These are phyloP conservation scores for Wickerhamiella sergipiensis DNA, from an alignment of 805 yeast genomes.

Conservation along the genomic window DNA sequence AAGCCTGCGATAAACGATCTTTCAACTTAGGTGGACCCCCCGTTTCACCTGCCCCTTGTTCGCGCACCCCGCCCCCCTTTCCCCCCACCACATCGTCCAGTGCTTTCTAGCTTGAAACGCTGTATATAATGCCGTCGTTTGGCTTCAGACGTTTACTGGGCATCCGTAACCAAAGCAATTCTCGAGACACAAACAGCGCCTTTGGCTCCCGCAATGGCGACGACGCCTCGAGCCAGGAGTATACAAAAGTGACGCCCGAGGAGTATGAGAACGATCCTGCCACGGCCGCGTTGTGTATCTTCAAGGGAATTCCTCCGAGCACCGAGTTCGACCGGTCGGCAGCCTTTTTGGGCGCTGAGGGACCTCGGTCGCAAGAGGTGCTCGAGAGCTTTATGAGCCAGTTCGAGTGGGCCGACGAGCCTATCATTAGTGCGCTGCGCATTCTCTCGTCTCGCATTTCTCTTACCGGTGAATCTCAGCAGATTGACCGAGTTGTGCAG, in stretches of 20 bases:
- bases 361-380: constrained; percentile 11
- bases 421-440: constrained; percentile 44
- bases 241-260: not conserved
- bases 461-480: constrained; percentile 72
- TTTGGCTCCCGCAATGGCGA: not conserved
- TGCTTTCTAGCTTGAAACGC: not conserved
- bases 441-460: constrained; percentile 51
- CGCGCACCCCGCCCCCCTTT: not conserved
- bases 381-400: constrained; percentile 28
- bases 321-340: constrained; percentile 7
- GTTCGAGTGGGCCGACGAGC: constrained; percentile 33
- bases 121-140: not conserved
- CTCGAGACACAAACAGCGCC: not conserved
- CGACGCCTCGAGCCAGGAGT: not conserved
- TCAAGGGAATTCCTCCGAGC: not conserved
- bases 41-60: not conserved
- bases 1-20: not conserved
- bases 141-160: not conserved
- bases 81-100: not conserved
- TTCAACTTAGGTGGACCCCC: not conserved
- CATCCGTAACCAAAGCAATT: not conserved
- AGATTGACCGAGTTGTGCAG: constrained; percentile 59
- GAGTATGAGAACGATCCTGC: not conserved
- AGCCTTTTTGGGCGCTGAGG: constrained; percentile 7
- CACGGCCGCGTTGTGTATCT: not conserved